Base-by-base conservation (phyloP, 2,329 filamentous ascomycete species). In the Colletotrichum falcatum region DNA sequence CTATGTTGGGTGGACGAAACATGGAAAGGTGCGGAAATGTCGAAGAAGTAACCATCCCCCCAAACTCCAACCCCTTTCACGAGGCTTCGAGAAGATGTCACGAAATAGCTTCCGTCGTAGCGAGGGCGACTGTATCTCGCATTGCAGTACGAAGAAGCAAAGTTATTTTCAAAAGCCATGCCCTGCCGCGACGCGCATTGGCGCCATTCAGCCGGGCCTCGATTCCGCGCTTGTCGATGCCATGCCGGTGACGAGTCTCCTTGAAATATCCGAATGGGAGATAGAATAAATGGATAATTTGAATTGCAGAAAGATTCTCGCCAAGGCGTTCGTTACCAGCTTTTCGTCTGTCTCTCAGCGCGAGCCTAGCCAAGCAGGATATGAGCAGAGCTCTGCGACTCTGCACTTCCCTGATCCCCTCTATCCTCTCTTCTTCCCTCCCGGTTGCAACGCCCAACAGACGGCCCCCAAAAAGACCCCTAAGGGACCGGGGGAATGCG, bases 61-160 rank as follows among this genome's bases (percentile, higher is more conserved):
- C n/a, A n/a, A n/a, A 56, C 33, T 20, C 46, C 33, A 49, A 26
- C n/a, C 16, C 5, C 53, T 33, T 46, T 42, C 42, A n/a, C 58
- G 44, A 44, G 44, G 63, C 48, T 48, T 1, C 26, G 44, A 30
- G 49, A 49, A 49, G 16, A 48, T n/a, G 33, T 46, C 37, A 30
- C 11, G 12, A n/a, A 37, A 23, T 55, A 55, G 55, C 46, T 37
- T 42, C 54, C 35, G 49, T 53, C 42, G 37, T 35, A 39, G 28
- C 55, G 14, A 46, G 39, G 33, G 28, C 39, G 11, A 23, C 14
- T 5, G 18, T 14, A 58, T 59, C 35, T 68, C 61, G 46, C 54
- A 65, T 59, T 59, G 35, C 55, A 49, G 14, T 39, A 51, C 37
- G 44, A 59, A 66, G 42, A 37, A 49, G 39, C 56, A 51, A 51